Evolutionary conservation across 441 rosid genomes (phyloP), one percentile per base, ranked within the genome.

Genomic region (Gossypium trilobum): DNA sequence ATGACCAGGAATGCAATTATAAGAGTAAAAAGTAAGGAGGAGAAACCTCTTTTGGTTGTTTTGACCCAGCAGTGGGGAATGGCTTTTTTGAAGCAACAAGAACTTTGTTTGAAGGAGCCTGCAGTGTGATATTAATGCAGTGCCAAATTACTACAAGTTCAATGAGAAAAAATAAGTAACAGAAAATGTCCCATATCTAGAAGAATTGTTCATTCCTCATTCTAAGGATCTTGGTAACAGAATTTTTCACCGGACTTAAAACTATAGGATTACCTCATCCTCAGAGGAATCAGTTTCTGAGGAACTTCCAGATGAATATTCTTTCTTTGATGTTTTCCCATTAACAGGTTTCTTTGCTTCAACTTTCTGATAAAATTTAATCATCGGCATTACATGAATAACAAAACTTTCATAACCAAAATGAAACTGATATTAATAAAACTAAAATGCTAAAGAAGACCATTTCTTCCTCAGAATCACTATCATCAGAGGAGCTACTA

Each of bases 391-490:
- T 27, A 27, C 4, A 27, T 27, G 5, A 27, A 27, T 27, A 27
- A 27, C 0, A 27, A 27, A 27, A 27, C 29, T 27, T 27, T 1
- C 20, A 36, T 9, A 1, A 17, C 0, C 8, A 36, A 63, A 39
- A 4, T 19, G n/a, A 33, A 62, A 33, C 5, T 36, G 27, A n/a
- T 4, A 16, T 2, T 16, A 8, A 16, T 16, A 46, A 17, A 36
- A 36, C 17, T 36, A 23, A 62, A 60, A 60, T 29, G 5, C 29
- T 60, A n/a, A 61, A 20, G 29, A 9, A 64, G 5, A 69, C 78
- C 70, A 52, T 20, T 50, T 75, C 78, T 6, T 68, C 73, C 57
- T 67, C 72, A 14, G 55, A 70, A 39, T 42, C 60, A 17, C 78
- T 75, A 9, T 70, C 73, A 42, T 71, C 75, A n/a, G 76, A 76